These are phyloP conservation scores for Aspergillus hancockii DNA, from an alignment of 495 filamentous ascomycete species.

Conservation along the genomic window DNA sequence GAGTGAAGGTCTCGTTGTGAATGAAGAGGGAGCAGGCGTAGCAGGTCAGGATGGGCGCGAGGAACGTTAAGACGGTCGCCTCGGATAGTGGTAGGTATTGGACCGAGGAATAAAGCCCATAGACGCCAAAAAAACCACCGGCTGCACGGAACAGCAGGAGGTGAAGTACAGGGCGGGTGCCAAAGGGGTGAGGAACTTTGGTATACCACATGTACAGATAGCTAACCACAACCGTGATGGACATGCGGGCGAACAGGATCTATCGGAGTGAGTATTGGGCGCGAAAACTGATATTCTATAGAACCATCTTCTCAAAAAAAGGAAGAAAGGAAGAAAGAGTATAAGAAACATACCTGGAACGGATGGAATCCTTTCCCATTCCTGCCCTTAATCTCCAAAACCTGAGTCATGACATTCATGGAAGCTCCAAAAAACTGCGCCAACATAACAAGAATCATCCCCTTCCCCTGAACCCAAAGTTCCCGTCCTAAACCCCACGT, in stretches of 20 bases:
- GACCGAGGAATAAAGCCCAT: constrained; percentile 77
- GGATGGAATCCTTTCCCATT: constrained; percentile 72
- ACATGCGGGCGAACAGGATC: constrained; percentile 85
- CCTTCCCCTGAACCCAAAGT: constrained; percentile 65
- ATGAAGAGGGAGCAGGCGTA: constrained; percentile 79
- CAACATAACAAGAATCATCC: constrained; percentile 68
- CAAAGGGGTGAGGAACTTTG: constrained; percentile 68
- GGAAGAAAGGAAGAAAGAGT: too few relatives aligned
- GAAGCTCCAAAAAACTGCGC: constrained; percentile 82
- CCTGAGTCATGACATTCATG: constrained; percentile 84
- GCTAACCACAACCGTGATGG: constrained; percentile 67
- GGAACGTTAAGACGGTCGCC: constrained; percentile 90
- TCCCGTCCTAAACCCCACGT: constrained; percentile 6
- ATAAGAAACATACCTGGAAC: constrained; percentile 62
- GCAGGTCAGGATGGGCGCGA: constrained; percentile 79
- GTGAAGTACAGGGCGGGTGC: constrained; percentile 60
- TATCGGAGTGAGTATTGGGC: constrained; percentile 18
- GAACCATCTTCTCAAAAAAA: not conserved
- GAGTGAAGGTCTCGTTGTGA: constrained; percentile 73
- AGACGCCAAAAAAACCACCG: constrained; percentile 84
- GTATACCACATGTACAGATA: constrained; percentile 75
- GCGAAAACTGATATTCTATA: too few relatives aligned
- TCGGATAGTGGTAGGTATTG: constrained; percentile 87
- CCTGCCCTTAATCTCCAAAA: constrained; percentile 71
- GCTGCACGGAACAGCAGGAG: constrained; percentile 71